phyloP scores from a whole-genome alignment of 345 rosid genomes.

The Eucalyptus marginata region DNA sequence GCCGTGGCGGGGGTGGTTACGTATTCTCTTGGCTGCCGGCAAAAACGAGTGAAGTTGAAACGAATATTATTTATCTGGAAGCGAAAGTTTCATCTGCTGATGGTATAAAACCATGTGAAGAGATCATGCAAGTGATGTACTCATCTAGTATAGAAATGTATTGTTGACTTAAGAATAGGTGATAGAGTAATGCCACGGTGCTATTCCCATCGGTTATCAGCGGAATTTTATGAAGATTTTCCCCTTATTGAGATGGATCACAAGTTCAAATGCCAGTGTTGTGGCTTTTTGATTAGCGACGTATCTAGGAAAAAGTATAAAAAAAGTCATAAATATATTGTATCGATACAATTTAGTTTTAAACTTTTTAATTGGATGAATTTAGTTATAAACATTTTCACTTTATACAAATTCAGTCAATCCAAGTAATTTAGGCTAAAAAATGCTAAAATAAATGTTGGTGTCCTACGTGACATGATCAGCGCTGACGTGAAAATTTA shows the following conservation, averaged over 20 bases:
- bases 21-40: background rate
- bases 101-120: background rate
- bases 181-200: background rate
- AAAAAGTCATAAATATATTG: too few relatives aligned
- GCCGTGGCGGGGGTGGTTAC: background rate
- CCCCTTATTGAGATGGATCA: background rate
- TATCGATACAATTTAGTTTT: too few relatives aligned
- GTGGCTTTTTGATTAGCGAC: background rate
- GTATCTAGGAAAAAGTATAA: background rate
- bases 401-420: too few relatives aligned
- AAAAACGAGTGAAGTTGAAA: background rate
- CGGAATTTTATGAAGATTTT: background rate
- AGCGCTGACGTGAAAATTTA: accelerated
- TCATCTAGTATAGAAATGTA: background rate
- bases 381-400: background rate
- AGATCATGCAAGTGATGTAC: too few relatives aligned
- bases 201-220: background rate
- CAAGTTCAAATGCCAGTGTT: background rate
- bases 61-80: background rate
- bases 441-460: accelerated
- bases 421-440: too few relatives aligned
- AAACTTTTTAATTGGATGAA: too few relatives aligned
- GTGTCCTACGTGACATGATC: accelerated
- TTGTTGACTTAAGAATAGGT: background rate
- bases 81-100: background rate